A percentile compares a stretch with the other conserved stretches of the same genome.
phyloP scores from a whole-genome alignment of 208 protist species.

The Acanthamoeba castellanii region DNA sequence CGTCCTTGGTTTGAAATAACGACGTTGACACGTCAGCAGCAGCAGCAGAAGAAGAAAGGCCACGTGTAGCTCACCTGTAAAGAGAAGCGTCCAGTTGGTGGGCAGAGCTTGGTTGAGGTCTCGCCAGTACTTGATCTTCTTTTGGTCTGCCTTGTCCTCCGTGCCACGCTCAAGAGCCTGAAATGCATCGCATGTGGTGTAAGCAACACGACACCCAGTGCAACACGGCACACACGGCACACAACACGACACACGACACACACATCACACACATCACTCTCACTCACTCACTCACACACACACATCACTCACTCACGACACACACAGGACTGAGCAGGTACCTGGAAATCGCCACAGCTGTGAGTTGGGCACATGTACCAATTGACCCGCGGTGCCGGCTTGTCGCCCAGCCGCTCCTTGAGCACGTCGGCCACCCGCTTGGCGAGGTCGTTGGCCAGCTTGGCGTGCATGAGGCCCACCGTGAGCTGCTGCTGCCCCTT shows the following conservation, averaged over 20 bases:
- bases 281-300: too few species aligned
- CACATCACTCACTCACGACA: neutral
- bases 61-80: neutral
- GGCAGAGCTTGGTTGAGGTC: slow-evolving; percentile 51
- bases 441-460: slow-evolving; percentile 7
- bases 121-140: slow-evolving; percentile 53
- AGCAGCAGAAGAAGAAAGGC: neutral
- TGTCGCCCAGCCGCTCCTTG: slow-evolving; percentile 8
- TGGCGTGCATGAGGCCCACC: slow-evolving; percentile 4
- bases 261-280: neutral
- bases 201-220: too few species aligned
- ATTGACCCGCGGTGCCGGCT: slow-evolving; percentile 26
- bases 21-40: neutral
- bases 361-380: slow-evolving; percentile 23
- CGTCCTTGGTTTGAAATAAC: neutral
- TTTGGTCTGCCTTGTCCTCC: slow-evolving; percentile 24
- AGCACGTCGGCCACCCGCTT: slow-evolving; percentile 8
- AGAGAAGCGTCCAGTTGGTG: slow-evolving; percentile 45
- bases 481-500: slow-evolving; percentile 9
- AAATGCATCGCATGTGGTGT: too few species aligned
- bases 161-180: neutral
- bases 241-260: too few species aligned
- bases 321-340: too few species aligned
- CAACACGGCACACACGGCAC: too few species aligned
- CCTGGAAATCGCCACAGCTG: slow-evolving; percentile 53